Percentiles rank a stretch among this genome's conserved stretches.
Evolutionary conservation across 225 moss, liverwort and hornwort genomes (phyloP).

Genomic region (Antitrichia curtipendula): DNA sequence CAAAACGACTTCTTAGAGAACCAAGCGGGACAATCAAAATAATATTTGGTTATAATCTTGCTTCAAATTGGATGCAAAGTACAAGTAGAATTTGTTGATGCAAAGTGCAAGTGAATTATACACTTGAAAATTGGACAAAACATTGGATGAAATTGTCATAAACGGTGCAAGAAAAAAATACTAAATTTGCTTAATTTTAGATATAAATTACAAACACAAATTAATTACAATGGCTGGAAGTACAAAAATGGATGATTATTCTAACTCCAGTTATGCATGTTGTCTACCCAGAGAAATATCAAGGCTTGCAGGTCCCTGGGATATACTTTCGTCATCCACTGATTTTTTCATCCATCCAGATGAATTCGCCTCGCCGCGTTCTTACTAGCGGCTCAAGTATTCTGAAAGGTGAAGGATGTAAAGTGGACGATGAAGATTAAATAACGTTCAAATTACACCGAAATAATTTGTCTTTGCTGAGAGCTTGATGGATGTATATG

Average conservation of each 20-base stretch:
- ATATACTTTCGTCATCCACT: not conserved
- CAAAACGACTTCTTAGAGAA: fast-evolving
- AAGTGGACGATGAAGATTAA: not conserved
- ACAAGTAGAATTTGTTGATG: not conserved
- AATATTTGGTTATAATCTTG: not conserved
- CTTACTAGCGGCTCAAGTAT: not conserved
- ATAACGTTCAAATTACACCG: not conserved
- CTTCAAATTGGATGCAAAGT: not conserved
- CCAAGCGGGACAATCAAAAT: not conserved
- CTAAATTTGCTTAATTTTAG: not conserved
- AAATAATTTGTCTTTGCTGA: not conserved
- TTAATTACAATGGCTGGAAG: not conserved
- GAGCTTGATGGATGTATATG: not conserved
- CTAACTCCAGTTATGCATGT: not conserved
- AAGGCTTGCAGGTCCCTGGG: not conserved
- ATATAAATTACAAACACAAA: not conserved
- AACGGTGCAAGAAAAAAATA: not conserved
- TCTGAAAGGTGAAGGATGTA: not conserved
- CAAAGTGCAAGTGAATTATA: not conserved
- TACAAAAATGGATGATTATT: not conserved
- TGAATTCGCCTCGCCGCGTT: constrained; percentile 8
- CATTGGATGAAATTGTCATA: not conserved
- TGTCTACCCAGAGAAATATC: not conserved
- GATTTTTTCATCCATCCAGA: not conserved
- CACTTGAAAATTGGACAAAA: not conserved